Base-by-base conservation (phyloP, 129 eudicot species). In the Flaveria robusta region DNA sequence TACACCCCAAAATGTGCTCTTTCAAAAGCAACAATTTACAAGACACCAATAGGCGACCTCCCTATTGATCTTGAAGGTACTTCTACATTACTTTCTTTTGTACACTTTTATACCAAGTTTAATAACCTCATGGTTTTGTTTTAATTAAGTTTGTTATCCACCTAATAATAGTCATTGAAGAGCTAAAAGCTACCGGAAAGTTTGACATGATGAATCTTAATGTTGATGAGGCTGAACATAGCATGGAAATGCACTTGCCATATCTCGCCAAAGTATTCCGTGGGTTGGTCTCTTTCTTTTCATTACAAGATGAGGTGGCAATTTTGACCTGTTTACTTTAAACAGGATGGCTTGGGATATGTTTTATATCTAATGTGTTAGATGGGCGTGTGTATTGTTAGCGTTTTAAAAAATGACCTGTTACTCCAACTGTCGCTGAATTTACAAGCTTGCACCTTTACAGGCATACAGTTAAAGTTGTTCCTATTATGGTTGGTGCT, bases 201-300 rank as follows among this genome's bases (percentile, higher is more conserved):
- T 93, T 93, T 87, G 98, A 91, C 74, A 12, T 84, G 84, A 93
- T 93, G 98, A 93, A 88, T 88, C 83, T 91, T 82, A 83, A 72
- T 55, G 93, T 93, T 59, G 98, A 93, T 24, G 98, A 93, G 83
- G 97, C 90, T 68, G 98, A 93, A 79, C 98, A 93, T 77, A 93
- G 98, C 88, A 93, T 93, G 98, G 98, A 93, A 86, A 93, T 93
- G 98, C 98, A 93, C 83, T 87, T 93, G 62, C 98, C 98, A 0
- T 93, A 93, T 87, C 91, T 93, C 29, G 98, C 89, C 75, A 93
- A 89, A 87, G 88, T 93, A 52, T 91, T 93, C 70, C 84, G 87
- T 26, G 98, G 98, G 98, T 91, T 76, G 27, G 85, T 74, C 45
- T 43, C 20, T 4, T 37, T 15, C 4, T 5, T 52, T 11, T 37